Evolutionary conservation across 164 flowering plant genomes (phyloP).

Genomic region (Vitis amurensis): DNA sequence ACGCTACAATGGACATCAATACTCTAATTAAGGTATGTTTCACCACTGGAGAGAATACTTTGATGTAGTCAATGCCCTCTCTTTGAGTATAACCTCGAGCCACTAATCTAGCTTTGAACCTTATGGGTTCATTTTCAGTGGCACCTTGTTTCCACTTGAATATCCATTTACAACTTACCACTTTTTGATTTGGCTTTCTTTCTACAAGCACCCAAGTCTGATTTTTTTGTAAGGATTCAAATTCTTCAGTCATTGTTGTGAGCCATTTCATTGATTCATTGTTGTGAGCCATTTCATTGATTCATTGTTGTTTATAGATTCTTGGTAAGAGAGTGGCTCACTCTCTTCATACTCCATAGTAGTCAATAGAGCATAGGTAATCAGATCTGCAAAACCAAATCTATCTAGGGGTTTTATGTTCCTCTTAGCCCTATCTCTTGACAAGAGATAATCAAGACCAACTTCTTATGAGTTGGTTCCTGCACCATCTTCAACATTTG

Average conservation of each 20-base stretch:
- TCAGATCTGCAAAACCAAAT: not conserved
- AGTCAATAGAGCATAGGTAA: slow-evolving; percentile 10
- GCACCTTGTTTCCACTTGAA: too few relatives aligned
- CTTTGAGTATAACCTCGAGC: too few relatives aligned
- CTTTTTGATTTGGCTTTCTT: not conserved
- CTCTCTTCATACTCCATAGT: not conserved
- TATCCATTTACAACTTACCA: slow-evolving; percentile 14
- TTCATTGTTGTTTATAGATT: slow-evolving; percentile 1
- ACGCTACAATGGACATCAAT: too few relatives aligned
- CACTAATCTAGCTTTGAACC: too few relatives aligned
- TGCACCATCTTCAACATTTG: too few relatives aligned
- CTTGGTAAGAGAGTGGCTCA: slow-evolving; percentile 11
- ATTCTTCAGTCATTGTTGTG: slow-evolving; percentile 11
- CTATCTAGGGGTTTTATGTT: not conserved
- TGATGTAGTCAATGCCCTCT: too few relatives aligned
- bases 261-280: not conserved
- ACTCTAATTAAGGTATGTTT: too few relatives aligned
- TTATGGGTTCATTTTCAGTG: too few relatives aligned
- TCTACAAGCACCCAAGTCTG: slow-evolving; percentile 11
- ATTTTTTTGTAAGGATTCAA: slow-evolving; percentile 17
- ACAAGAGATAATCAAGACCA: not conserved
- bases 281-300: not conserved
- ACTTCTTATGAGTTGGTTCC: too few relatives aligned
- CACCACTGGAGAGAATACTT: too few relatives aligned
- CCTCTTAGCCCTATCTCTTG: not conserved